Evolutionary conservation across 495 filamentous ascomycete genomes (phyloP).

Genomic region (Talaromyces adpressus): DNA sequence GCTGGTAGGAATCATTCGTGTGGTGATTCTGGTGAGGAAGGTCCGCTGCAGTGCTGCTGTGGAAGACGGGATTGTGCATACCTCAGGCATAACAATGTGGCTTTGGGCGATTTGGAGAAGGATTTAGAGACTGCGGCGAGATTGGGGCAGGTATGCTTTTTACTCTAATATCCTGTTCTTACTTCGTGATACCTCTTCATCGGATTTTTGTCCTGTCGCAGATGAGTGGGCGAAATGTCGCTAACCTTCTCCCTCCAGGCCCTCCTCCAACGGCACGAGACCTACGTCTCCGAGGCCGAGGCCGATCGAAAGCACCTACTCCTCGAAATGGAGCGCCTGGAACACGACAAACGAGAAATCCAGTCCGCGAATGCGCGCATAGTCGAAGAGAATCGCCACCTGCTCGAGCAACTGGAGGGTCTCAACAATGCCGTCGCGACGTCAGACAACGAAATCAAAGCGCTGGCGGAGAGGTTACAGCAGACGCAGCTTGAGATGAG

Average conservation of each 20-base stretch:
- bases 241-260: conserved; percentile 79
- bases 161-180: conserved; percentile 6
- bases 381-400: conserved; percentile 68
- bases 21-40: background rate
- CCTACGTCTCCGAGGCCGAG: conserved; percentile 85
- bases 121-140: conserved; percentile 79
- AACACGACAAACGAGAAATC: conserved; percentile 66
- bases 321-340: conserved; percentile 64
- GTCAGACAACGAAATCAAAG: conserved; percentile 66
- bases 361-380: conserved; percentile 66
- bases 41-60: conserved; percentile 65
- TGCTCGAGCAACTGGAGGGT: conserved; percentile 75
- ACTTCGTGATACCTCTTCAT: conserved; percentile 6
- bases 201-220: background rate
- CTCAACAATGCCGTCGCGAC: conserved; percentile 68
- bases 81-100: conserved; percentile 68
- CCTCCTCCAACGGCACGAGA: conserved; percentile 83
- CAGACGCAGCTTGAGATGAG: conserved; percentile 70
- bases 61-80: conserved; percentile 73
- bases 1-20: background rate
- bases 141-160: conserved; percentile 71
- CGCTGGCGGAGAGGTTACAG: conserved; percentile 64
- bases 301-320: conserved; percentile 65
- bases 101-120: conserved; percentile 73
- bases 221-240: conserved; percentile 18